A percentile compares a stretch with the other conserved stretches of the same genome.
Conservation (phyloP, 2,329 filamentous ascomycete species). For the Diaporthe citrichinensis region DNA sequence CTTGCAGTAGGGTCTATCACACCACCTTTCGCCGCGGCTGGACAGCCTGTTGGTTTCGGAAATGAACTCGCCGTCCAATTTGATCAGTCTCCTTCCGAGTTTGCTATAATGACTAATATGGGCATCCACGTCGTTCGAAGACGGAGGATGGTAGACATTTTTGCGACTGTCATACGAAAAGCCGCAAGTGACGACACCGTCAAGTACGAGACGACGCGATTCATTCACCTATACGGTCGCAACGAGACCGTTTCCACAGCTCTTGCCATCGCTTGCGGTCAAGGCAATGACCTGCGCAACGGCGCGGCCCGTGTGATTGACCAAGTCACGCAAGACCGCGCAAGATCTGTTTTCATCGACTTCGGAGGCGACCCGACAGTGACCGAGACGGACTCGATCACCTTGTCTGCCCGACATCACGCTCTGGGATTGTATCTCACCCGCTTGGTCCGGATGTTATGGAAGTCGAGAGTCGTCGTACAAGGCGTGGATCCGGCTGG, state of each 20-base stretch:
- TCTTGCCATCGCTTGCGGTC: conserved; percentile 93
- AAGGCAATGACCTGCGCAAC: conserved; percentile 81
- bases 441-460: conserved; percentile 88
- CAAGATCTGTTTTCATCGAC: conserved; percentile 90
- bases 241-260: conserved; percentile 92
- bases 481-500: conserved; percentile 66
- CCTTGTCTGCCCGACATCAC: conserved; percentile 89
- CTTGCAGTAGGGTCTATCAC: conserved; percentile 86
- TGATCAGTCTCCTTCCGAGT: conserved; percentile 83
- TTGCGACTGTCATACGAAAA: conserved; percentile 84
- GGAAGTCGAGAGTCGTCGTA: conserved; percentile 83
- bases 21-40: conserved; percentile 77
- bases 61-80: conserved; percentile 98
- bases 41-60: conserved; percentile 83
- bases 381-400: conserved; percentile 86
- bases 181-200: conserved; percentile 83
- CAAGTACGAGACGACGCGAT: conserved; percentile 85
- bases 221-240: conserved; percentile 88
- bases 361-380: conserved; percentile 90
- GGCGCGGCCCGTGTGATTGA: conserved; percentile 85
- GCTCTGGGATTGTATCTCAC: conserved; percentile 90
- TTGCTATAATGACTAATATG: conserved; percentile 91
- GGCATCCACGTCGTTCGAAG: conserved; percentile 90
- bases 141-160: conserved; percentile 89
- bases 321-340: conserved; percentile 86